Evolutionary conservation across 148 eudicot species (phyloP).

Genomic region (Nepenthes gracilis): DNA sequence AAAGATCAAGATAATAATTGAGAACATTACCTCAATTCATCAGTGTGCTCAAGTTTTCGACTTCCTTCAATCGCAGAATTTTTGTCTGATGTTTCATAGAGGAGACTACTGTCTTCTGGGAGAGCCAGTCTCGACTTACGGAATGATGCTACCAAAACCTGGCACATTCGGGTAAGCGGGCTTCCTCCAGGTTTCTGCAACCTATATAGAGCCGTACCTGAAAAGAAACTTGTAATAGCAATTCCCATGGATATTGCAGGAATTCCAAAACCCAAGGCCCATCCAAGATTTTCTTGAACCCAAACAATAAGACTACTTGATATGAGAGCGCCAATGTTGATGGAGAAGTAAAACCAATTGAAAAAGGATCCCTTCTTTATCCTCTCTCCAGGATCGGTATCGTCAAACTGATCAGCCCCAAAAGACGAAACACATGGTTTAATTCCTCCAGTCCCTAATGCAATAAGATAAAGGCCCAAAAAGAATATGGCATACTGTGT

Average conservation of each 20-base stretch:
- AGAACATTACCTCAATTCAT: constrained; percentile 29
- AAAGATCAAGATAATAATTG: background rate
- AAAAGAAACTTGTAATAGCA: constrained; percentile 33
- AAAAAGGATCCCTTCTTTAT: constrained; percentile 39
- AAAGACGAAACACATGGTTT: constrained; percentile 49
- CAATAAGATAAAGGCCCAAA: constrained; percentile 42
- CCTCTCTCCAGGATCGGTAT: constrained; percentile 35
- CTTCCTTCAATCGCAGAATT: constrained; percentile 31
- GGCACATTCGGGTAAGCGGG: constrained; percentile 38
- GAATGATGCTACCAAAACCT: constrained; percentile 33
- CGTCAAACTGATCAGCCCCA: constrained; percentile 51
- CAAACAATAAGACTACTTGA: constrained; percentile 36
- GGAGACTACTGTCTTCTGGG: constrained; percentile 22
- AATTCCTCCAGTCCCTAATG: constrained; percentile 46
- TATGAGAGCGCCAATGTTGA: constrained; percentile 36
- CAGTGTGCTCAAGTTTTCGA: constrained; percentile 31
- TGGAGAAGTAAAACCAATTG: constrained; percentile 42
- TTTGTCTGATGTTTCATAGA: constrained; percentile 28
- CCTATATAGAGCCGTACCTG: constrained; percentile 35
- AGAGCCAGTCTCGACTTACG: constrained; percentile 21
- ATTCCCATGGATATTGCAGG: constrained; percentile 36
- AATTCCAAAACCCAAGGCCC: constrained; percentile 36
- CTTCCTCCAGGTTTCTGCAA: constrained; percentile 42
- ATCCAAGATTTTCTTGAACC: constrained; percentile 41
- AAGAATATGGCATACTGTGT: constrained; percentile 31